Evolutionary conservation across 306 rosid genomes (phyloP).

Genomic region (Adenanthera pavonina): DNA sequence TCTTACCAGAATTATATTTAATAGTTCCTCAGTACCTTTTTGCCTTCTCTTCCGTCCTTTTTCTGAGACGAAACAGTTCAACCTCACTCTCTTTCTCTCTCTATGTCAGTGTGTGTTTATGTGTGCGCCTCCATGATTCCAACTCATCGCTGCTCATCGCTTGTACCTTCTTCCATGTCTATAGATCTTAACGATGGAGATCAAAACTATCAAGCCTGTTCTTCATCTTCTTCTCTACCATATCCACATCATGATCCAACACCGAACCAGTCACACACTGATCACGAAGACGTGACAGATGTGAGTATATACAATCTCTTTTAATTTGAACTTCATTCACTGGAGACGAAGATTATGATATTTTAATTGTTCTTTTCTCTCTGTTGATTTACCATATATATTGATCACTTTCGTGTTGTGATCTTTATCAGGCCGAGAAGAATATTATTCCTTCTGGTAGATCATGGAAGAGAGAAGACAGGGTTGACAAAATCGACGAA

Average conservation of each 20-base stretch:
- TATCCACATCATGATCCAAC: slow-evolving; percentile 47
- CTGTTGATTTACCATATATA: background rate
- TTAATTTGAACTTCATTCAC: background rate
- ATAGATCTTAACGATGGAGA: slow-evolving; percentile 53
- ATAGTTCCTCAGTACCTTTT: background rate
- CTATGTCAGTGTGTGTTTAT: background rate
- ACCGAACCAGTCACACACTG: slow-evolving; percentile 44
- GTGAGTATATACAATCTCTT: background rate
- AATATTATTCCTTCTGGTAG: slow-evolving; percentile 38
- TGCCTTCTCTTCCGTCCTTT: background rate
- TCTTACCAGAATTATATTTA: too few species aligned
- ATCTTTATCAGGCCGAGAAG: slow-evolving; percentile 50
- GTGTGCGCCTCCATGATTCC: slow-evolving; percentile 47
- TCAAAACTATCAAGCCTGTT: slow-evolving; percentile 53
- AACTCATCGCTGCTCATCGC: slow-evolving; percentile 41
- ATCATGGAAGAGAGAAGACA: slow-evolving; percentile 57
- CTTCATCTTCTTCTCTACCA: slow-evolving; percentile 57
- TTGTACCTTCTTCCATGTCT: slow-evolving; percentile 43
- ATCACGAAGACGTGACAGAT: slow-evolving; percentile 40
- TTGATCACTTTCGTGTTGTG: slow-evolving; percentile 16
- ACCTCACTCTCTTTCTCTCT: too few species aligned
- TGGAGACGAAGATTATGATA: background rate
- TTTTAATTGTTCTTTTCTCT: background rate
- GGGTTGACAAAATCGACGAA: slow-evolving; percentile 33
- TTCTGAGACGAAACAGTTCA: background rate